phyloP scores from a whole-genome alignment of 768 basidiomycete species.

The Tremella fuciformis region DNA sequence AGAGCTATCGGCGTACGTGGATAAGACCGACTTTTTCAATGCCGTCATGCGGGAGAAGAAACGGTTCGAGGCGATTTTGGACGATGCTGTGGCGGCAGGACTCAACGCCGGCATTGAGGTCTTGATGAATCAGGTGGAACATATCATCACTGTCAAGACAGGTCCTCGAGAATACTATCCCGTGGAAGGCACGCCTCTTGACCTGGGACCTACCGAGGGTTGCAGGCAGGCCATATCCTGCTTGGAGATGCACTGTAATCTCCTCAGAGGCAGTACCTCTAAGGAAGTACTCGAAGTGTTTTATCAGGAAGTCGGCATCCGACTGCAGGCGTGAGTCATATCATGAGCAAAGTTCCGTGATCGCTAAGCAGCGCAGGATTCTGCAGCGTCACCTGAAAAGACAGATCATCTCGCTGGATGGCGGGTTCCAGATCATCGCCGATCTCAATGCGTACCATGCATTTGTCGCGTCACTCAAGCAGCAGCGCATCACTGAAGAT shows the following conservation, averaged over 20 bases:
- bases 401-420: constrained; percentile 89
- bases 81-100: constrained; percentile 89
- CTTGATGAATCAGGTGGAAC: constrained; percentile 94
- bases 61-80: constrained; percentile 83
- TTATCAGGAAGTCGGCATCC: constrained; percentile 92
- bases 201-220: constrained; percentile 79
- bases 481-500: constrained; percentile 76
- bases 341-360: neutral
- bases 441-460: constrained; percentile 90
- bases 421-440: constrained; percentile 93
- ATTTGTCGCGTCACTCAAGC: constrained; percentile 83
- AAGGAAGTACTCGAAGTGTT: constrained; percentile 97
- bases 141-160: constrained; percentile 79
- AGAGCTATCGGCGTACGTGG: constrained; percentile 83
- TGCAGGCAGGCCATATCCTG: constrained; percentile 87
- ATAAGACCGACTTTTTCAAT: constrained; percentile 89
- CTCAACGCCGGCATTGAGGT: constrained; percentile 94
- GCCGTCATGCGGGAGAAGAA: constrained; percentile 94
- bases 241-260: constrained; percentile 82
- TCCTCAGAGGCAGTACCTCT: constrained; percentile 88
- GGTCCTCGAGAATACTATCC: constrained; percentile 87
- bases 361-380: constrained; percentile 60
- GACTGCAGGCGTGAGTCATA: constrained; percentile 70
- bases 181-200: constrained; percentile 70
- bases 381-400: constrained; percentile 94